These are phyloP conservation scores for Houttuynia cordata DNA, from an alignment of 164 flowering plant species.

Conservation along the genomic window DNA sequence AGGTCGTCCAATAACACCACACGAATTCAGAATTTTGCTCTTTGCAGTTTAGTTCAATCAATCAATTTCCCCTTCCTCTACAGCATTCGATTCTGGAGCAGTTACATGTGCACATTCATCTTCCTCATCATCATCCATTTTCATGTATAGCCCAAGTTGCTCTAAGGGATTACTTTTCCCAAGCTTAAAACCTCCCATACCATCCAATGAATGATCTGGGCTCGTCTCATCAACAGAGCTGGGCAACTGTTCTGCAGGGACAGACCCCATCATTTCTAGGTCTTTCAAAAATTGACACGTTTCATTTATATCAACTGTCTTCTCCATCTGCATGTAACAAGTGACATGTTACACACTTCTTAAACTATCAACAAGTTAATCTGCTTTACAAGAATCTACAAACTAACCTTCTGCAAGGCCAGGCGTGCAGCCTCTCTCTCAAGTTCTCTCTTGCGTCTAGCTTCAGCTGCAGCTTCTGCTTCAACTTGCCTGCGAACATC, in stretches of 20 bases:
- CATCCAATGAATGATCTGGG: conserved; percentile 58
- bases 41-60: conserved; percentile 6
- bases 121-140: conserved; percentile 63
- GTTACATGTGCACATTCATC: conserved; percentile 38
- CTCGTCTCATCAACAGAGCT: conserved; percentile 68
- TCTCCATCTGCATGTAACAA: conserved; percentile 60
- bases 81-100: conserved; percentile 25
- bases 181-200: conserved; percentile 55
- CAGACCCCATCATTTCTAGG: conserved; percentile 70
- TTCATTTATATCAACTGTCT: conserved; percentile 85
- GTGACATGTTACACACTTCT: not conserved
- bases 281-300: conserved; percentile 61
- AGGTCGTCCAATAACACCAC: conserved; percentile 75
- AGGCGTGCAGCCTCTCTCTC: conserved; percentile 88
- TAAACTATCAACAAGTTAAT: not conserved
- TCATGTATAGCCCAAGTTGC: conserved; percentile 83
- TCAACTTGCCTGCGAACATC: conserved; percentile 60
- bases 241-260: conserved; percentile 39
- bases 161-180: conserved; percentile 64
- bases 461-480: conserved; percentile 69
- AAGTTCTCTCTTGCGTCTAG: conserved; percentile 56
- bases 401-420: conserved; percentile 59
- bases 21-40: not conserved
- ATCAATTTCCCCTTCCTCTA: conserved; percentile 83
- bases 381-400: not conserved